Conservation (phyloP, 1,284 basidiomycete species). For the Leccinum griseonigrum region DNA sequence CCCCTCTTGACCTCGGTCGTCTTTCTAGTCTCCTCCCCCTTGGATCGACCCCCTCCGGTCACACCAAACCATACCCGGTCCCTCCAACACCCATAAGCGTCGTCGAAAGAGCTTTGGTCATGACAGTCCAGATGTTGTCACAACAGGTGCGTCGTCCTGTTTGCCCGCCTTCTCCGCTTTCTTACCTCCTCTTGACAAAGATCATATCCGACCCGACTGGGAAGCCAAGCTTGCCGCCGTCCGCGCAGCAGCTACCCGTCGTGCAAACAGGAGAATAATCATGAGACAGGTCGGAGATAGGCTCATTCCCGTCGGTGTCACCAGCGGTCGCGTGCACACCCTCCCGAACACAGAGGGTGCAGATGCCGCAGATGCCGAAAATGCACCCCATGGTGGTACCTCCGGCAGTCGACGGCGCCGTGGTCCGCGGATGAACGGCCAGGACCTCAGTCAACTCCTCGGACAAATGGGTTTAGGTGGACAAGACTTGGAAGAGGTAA, state of each 20-base stretch:
- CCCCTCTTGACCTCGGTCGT: conserved; percentile 10
- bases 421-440: conserved; percentile 54
- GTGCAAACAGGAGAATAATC: conserved; percentile 93
- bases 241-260: conserved; percentile 81
- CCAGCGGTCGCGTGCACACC: conserved; percentile 73
- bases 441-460: conserved; percentile 54
- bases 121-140: conserved; percentile 85
- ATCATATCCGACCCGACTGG: conserved; percentile 95
- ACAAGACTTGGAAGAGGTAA: conserved; percentile 87
- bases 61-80: conserved; percentile 35
- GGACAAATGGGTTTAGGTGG: conserved; percentile 69
- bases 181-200: conserved; percentile 39
- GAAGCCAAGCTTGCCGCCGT: conserved; percentile 89
- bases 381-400: conserved; percentile 31
- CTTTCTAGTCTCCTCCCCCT: conserved; percentile 33
- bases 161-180: conserved; percentile 6
- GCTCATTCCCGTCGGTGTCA: conserved; percentile 94
- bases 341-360: conserved; percentile 52
- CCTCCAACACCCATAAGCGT: conserved; percentile 56
- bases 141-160: conserved; percentile 58
- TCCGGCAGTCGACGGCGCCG: conserved; percentile 60
- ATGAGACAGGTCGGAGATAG: conserved; percentile 99
- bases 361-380: conserved; percentile 41
- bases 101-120: conserved; percentile 77
- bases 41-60: conserved; percentile 53